Percentiles rank a stretch among this genome's conserved stretches.
Conservation (phyloP, 2,329 filamentous ascomycete species). For the Leptodontidium sp. region DNA sequence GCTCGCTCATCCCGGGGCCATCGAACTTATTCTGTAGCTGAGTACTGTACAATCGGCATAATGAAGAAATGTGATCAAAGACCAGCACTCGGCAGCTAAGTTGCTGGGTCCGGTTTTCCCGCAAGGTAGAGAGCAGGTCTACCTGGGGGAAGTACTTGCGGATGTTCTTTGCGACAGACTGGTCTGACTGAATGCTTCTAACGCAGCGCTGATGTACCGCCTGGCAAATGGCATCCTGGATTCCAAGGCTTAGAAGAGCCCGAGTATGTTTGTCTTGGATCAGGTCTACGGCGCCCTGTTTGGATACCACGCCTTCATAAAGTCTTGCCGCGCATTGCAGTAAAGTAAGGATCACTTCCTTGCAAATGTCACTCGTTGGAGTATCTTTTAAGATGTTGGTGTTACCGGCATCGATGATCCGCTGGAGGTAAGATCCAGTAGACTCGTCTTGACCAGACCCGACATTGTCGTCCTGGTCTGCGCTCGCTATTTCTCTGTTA, state of each 20-base stretch:
- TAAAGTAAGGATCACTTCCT: conserved; percentile 32
- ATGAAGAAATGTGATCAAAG: conserved; percentile 22
- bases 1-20: conserved; percentile 19
- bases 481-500: background rate
- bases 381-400: conserved; percentile 27
- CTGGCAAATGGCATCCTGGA: conserved; percentile 27
- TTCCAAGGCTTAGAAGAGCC: conserved; percentile 27
- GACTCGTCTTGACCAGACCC: conserved; percentile 23
- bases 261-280: conserved; percentile 26
- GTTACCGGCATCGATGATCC: conserved; percentile 27
- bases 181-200: conserved; percentile 25
- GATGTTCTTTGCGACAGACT: conserved; percentile 20
- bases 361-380: conserved; percentile 28
- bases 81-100: conserved; percentile 25
- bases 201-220: conserved; percentile 22
- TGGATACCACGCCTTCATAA: conserved; percentile 24
- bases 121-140: conserved; percentile 25
- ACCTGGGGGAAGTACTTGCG: conserved; percentile 20
- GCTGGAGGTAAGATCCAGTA: conserved; percentile 24
- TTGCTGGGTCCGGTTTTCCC: conserved; percentile 26
- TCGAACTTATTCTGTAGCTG: conserved; percentile 27
- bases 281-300: conserved; percentile 26
- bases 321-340: conserved; percentile 30
- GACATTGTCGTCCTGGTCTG: background rate
- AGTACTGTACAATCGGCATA: conserved; percentile 22